phyloP scores from a whole-genome alignment of 73 alveolate species.

The Stentor roeselii region DNA sequence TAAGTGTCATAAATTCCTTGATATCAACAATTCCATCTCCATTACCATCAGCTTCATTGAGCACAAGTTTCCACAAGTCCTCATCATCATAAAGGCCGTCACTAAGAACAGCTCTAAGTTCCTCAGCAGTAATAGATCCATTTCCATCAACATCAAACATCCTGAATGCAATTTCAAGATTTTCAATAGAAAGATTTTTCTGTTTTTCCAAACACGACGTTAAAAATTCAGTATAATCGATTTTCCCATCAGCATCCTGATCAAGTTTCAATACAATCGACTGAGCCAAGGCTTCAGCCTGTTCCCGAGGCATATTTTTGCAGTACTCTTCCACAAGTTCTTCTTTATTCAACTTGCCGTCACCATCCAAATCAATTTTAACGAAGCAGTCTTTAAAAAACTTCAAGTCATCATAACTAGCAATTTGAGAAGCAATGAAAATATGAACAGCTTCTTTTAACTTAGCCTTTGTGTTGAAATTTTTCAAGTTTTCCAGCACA shows the following conservation, averaged over 20 bases:
- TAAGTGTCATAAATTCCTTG: no score
- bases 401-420: no score
- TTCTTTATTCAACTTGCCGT: constrained; percentile 30
- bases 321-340: constrained; percentile 23
- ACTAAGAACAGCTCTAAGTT: constrained; percentile 34
- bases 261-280: constrained; percentile 30
- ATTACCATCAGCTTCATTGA: no score
- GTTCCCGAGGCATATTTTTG: constrained; percentile 6
- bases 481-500: no score
- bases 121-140: constrained; percentile 34
- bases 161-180: constrained; percentile 40
- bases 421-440: no score
- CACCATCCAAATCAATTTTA: constrained; percentile 31
- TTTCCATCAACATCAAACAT: constrained; percentile 46
- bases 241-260: constrained; percentile 37
- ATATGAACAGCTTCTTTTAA: no score
- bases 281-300: neutral
- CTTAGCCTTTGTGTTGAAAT: no score
- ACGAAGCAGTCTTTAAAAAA: constrained; percentile 24
- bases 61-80: no score
- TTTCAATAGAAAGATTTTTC: constrained; percentile 28
- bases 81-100: no score
- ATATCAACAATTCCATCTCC: no score
- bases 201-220: constrained; percentile 35
- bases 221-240: constrained; percentile 49